Evolutionary conservation across 768 basidiomycete species (phyloP), one percentile per base, ranked within the genome.

Genomic region (Leccinellum rugosiceps): DNA sequence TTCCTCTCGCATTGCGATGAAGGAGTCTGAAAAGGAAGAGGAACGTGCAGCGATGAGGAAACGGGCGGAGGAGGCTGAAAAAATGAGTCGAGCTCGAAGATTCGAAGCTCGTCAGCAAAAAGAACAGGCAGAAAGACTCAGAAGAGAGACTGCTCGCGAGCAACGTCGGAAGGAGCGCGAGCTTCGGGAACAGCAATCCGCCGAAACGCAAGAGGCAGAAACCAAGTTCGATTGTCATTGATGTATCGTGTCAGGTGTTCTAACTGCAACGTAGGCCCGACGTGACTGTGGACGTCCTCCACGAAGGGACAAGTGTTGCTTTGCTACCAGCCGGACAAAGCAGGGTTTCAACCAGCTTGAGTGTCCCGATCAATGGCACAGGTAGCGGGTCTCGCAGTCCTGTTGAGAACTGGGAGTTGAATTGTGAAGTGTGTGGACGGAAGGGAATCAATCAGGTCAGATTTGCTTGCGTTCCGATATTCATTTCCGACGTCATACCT

Each of bases 351-450:
- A 30, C 50, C 13, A 34, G 26, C 45, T 23, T 43, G 47, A 51
- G 41, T 21, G 19, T 17, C 28, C 61, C 62, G 11, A 51, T 56
- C 19, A 71, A 72, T 56, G 70, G 72, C 31, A 60, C 61, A n/a
- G 64, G 70, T 11, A 80, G 74, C 58, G 82, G 81, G 17, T 77
- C 81, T 11, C 80, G 80, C 43, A 82, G 81, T 6, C 82, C 84
- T 31, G 72, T 74, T 19, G 88, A 86, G 51, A 83, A 87, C 56
- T 95, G 94, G 94, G 85, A 91, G 56, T 74, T 97, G 23, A 87
- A 91, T 65, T 97, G 94, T 67, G 94, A 96, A 68, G 79, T 96
- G 35, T 97, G 94, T 69, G 78, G 78, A 53, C 81, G 81, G 58
- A 78, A 76, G 25, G 92, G 92, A 9, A 72, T 84, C 55, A 94